phyloP scores from a whole-genome alignment of 2,329 filamentous ascomycete species.

The Trichoderma pleuroti region DNA sequence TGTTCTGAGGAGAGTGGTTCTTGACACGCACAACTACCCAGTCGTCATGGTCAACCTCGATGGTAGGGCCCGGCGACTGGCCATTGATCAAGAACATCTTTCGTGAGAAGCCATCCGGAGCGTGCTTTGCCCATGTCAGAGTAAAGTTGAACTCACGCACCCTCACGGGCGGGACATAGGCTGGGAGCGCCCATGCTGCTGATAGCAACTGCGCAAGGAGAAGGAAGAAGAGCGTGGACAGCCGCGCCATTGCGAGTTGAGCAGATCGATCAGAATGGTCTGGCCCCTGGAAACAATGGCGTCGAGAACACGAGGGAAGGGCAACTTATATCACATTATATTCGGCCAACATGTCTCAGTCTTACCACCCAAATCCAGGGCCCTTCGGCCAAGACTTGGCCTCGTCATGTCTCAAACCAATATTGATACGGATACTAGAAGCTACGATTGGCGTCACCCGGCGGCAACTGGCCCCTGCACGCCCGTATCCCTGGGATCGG shows the following conservation, averaged over 20 bases:
- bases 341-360: background rate
- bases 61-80: constrained; percentile 58
- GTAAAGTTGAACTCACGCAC: constrained; percentile 27
- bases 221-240: background rate
- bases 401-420: background rate
- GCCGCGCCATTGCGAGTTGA: background rate
- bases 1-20: constrained; percentile 46
- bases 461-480: background rate
- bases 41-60: constrained; percentile 53
- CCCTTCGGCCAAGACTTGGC: background rate
- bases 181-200: background rate
- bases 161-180: background rate
- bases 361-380: background rate
- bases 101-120: constrained; percentile 44
- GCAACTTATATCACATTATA: background rate
- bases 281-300: background rate
- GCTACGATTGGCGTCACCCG: background rate
- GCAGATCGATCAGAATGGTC: background rate
- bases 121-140: constrained; percentile 37
- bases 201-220: background rate
- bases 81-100: constrained; percentile 54
- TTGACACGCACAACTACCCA: constrained; percentile 42
- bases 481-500: background rate
- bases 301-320: background rate
- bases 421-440: background rate